phyloP scores from a whole-genome alignment of 2,329 filamentous ascomycete species.

The Cadophora sp. region DNA sequence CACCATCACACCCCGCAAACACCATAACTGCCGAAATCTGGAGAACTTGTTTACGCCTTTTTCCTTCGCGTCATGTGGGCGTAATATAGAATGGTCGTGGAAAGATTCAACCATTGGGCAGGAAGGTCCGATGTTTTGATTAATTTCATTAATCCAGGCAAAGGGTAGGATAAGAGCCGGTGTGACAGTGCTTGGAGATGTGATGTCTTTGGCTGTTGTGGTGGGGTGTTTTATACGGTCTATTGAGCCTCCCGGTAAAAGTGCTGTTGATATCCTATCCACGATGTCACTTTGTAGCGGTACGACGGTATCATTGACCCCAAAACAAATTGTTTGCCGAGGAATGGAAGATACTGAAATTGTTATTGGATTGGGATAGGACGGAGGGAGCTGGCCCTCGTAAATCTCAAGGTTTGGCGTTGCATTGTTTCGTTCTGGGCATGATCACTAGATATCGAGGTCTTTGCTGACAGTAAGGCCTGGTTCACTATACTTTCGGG shows the following conservation, averaged over 20 bases:
- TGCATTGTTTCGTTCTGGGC: background rate
- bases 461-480: background rate
- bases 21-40: slow-evolving; percentile 10
- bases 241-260: slow-evolving; percentile 8
- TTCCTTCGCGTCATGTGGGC: slow-evolving; percentile 6
- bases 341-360: background rate
- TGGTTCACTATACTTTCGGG: background rate
- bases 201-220: background rate
- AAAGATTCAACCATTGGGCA: background rate
- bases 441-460: background rate
- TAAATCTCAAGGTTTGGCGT: background rate
- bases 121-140: slow-evolving; percentile 8
- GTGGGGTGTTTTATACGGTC: background rate
- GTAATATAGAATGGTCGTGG: background rate
- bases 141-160: background rate
- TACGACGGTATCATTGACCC: background rate
- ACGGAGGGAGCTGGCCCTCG: background rate
- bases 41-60: slow-evolving; percentile 5
- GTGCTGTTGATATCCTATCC: too few relatives aligned
- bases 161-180: background rate
- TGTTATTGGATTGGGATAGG: background rate
- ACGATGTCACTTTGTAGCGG: background rate
- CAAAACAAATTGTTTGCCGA: background rate
- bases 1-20: slow-evolving; percentile 4
- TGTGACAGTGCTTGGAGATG: background rate